phyloP scores from a whole-genome alignment of 345 rosid species.

The Fremontodendron californicum region DNA sequence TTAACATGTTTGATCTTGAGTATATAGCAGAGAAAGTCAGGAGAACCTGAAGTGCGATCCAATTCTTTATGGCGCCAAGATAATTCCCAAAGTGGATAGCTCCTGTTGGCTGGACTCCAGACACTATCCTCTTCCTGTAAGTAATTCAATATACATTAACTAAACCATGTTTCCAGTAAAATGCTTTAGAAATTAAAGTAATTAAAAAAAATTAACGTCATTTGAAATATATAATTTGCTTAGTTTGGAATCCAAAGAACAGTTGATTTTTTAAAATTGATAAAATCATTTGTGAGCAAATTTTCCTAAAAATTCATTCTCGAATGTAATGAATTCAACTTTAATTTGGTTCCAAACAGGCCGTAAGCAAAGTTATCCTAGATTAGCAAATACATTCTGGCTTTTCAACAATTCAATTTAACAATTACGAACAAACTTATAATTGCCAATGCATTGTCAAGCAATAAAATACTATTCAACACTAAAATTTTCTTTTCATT shows the following conservation, averaged over 20 bases:
- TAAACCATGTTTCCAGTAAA: background rate
- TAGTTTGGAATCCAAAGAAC: background rate
- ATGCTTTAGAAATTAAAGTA: background rate
- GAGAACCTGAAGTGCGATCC: conserved; percentile 73
- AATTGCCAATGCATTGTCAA: background rate
- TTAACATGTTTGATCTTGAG: background rate
- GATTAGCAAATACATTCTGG: background rate
- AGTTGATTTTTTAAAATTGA: background rate
- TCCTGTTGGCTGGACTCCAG: conserved; percentile 93
- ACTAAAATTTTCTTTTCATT: background rate
- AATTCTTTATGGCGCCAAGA: conserved; percentile 84
- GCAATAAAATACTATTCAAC: background rate
- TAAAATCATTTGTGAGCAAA: background rate
- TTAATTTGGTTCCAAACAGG: background rate
- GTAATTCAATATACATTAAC: background rate
- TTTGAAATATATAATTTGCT: background rate
- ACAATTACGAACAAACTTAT: background rate
- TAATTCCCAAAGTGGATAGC: conserved; percentile 86
- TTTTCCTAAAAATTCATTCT: background rate
- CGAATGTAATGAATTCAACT: background rate
- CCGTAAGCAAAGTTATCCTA: background rate
- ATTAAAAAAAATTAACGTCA: background rate
- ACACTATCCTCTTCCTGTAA: conserved; percentile 71
- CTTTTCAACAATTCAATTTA: background rate
- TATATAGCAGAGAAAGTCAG: background rate